Evolutionary conservation across 2,329 filamentous ascomycete species (phyloP).

Genomic region (Hypoxylon sp.): DNA sequence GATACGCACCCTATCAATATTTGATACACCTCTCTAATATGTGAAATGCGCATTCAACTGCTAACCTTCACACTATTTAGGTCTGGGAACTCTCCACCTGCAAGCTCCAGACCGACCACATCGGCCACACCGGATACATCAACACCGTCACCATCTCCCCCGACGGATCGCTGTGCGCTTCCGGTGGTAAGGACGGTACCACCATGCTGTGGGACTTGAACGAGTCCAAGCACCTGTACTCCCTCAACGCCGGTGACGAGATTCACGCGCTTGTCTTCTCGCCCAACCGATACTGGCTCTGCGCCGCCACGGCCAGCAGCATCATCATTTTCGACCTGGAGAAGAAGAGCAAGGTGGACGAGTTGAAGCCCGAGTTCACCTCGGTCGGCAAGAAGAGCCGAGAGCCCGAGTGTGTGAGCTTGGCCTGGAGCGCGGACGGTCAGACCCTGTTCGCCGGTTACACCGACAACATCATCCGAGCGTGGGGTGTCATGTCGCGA

Average conservation of each 20-base stretch:
- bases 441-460: constrained; percentile 99
- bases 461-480: constrained; percentile 99
- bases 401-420: constrained; percentile 96
- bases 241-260: constrained; percentile 98
- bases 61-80: constrained; percentile 59
- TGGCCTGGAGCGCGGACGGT: constrained; percentile 98
- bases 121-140: constrained; percentile 99
- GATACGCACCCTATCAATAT: constrained; percentile 41
- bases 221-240: constrained; percentile 99
- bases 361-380: constrained; percentile 98
- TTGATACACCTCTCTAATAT: background rate
- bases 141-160: constrained; percentile 99
- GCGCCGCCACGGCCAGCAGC: constrained; percentile 94
- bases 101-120: constrained; percentile 99
- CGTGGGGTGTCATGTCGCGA: constrained; percentile 97
- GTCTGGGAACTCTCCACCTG: constrained; percentile 99
- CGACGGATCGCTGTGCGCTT: constrained; percentile 98
- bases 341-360: constrained; percentile 99
- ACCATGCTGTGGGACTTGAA: constrained; percentile 99
- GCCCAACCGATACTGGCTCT: constrained; percentile 99
- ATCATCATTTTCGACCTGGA: constrained; percentile 99
- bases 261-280: constrained; percentile 99
- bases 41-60: constrained; percentile 7
- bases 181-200: constrained; percentile 99
- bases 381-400: constrained; percentile 98